Base-by-base conservation (phyloP, 2,329 filamentous ascomycete species). In the Acephala macrosclerotiorum region DNA sequence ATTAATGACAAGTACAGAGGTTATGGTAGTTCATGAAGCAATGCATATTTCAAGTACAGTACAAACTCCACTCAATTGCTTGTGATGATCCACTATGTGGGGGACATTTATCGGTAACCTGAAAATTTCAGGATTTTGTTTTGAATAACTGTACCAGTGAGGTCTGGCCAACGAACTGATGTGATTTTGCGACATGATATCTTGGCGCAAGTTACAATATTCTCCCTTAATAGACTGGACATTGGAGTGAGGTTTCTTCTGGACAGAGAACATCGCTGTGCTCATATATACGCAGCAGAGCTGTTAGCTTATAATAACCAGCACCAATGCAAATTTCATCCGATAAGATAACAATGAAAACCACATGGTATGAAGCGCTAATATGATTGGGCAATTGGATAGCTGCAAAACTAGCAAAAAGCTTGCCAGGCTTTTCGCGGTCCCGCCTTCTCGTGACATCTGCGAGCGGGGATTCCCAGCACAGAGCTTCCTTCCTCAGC, bases 381-480 rank as follows among this genome's bases (percentile, higher is more conserved):
- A 22, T 22, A n/a, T 49, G n/a, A 49, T 49, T 49, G 45, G 45
- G n/a, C 45, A 49, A 49, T 49, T 14, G 12, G 20, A 3, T 2
- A 25, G 6, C 7, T 9, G 20, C 45, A 12, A 22, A n/a, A n/a
- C n/a, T 6, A 42, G 40, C 40, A 42, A n/a, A 25, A 53, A 53
- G 25, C 11, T 29, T 53, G 22, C 18, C n/a, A 14, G 3, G 18
- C 42, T n/a, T 8, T 38, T 9, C 3, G 45, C 12, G 38, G 40
- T 42, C 40, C 40, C 40, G 40, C 40, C 29, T 18, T 5, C 45
- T 49, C 45, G 45, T 49, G 45, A 49, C 18, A 18, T 20, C 22
- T 25, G 45, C 29, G 4, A 12, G 49, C 49, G 49, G 49, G 49
- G 49, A 29, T 53, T 16, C 49, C 49, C 49, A 53, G 49, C 49